Base-by-base conservation (phyloP, 2,329 filamentous ascomycete genomes). In the Sporothrix mexicana region DNA sequence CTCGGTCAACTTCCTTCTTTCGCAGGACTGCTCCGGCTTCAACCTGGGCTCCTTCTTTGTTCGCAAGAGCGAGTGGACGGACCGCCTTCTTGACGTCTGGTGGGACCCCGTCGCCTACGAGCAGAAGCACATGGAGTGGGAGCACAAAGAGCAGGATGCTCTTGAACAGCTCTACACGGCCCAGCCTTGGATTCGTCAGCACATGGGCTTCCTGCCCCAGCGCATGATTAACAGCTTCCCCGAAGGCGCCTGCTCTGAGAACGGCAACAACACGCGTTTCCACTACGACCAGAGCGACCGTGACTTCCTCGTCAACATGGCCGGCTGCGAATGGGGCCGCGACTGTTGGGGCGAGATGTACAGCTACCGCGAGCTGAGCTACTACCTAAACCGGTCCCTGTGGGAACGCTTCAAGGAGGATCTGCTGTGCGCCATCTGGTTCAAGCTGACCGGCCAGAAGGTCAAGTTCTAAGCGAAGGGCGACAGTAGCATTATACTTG, bases 341-440 rank as follows among this genome's bases (percentile, higher is more conserved):
- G 95, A 99, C 83, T 99, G 96, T 81, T 98, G 95, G 95, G 92
- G 91, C 51, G 96, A 99, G 83, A 98, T 99, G 90, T 97, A 97
- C 84, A 92, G 92, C 80, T 99, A 94, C 84, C 92, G 95, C 70
- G 91, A 97, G 81, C 87, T 97, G 79, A 97, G 94, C 84, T 95
- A 97, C 81, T 91, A 90, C 82, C 87, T 98, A 75, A 98, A 98
- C 84, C 89, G 94, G 69, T 93, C 89, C 69, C 86, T 84, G 72
- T 98, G 94, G 93, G 92, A 97, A 84, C 84, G 84, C 36, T 91
- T 91, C 82, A 91, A 91, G 84, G 89, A 91, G 79, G 89, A 91
- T 75, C 79, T 91, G 20, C 78, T 91, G 17, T 88, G 88, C 43
- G 83, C 86, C 62, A 80, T 88, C 73, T 91, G 88, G 88, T 88